Evolutionary conservation across 345 rosid species (phyloP).

Genomic region (Excoecaria agallocha): DNA sequence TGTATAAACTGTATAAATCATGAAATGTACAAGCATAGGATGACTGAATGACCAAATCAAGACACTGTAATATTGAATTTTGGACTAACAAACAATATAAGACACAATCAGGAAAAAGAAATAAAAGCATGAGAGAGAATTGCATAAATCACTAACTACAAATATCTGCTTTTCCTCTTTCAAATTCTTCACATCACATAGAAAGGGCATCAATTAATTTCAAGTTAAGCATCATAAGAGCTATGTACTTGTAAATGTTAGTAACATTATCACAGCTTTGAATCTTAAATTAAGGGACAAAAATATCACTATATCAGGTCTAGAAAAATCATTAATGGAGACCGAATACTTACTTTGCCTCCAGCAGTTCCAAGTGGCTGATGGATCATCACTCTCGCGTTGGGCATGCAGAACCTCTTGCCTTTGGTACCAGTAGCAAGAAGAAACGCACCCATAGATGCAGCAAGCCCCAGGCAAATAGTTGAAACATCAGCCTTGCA

Average conservation of each 20-base stretch:
- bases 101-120: neutral
- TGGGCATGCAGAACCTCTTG: conserved; percentile 96
- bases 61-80: neutral
- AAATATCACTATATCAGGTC: neutral
- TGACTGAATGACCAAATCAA: neutral
- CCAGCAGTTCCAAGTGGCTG: conserved; percentile 89
- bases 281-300: neutral
- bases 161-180: neutral
- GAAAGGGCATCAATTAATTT: neutral
- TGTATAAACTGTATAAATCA: neutral
- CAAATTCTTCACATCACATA: neutral
- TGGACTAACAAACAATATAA: neutral
- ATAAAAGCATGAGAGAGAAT: neutral
- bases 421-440: conserved; percentile 88
- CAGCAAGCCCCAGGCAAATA: conserved; percentile 87
- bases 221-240: neutral
- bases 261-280: conserved; percentile 4
- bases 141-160: neutral
- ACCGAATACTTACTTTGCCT: conserved; percentile 57
- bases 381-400: conserved; percentile 91
- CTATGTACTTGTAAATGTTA: neutral
- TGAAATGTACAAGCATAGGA: neutral
- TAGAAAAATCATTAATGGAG: conserved; percentile 3
- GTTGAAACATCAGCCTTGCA: conserved; percentile 97
- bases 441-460: conserved; percentile 91